These are phyloP conservation scores for Solanum sitiens DNA, from an alignment of 257 asterid genomes.

Conservation along the genomic window DNA sequence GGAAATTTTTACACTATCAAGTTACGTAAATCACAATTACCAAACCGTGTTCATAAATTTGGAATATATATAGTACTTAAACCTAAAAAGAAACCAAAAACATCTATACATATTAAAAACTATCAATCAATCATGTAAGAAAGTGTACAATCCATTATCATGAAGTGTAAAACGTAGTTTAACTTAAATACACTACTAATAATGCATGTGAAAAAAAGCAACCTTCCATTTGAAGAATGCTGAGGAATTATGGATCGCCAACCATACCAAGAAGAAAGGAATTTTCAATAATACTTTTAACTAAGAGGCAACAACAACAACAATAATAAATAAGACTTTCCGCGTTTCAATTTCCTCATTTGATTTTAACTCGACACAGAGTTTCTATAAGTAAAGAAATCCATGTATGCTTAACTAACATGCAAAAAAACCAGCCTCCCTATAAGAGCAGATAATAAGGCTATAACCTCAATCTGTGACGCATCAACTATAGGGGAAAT, in stretches of 20 bases:
- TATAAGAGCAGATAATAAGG: no score
- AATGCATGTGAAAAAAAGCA: neutral
- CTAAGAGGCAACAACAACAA: neutral
- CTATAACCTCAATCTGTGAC: neutral
- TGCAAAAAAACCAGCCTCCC: no score
- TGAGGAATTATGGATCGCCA: neutral
- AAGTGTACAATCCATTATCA: neutral
- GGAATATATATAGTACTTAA: neutral
- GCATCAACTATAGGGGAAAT: neutral
- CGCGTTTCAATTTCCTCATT: no score
- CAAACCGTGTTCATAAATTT: neutral
- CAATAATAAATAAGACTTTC: neutral
- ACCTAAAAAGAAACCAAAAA: neutral
- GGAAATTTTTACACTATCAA: neutral
- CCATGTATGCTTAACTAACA: no score
- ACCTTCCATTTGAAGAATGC: neutral
- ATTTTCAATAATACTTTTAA: neutral
- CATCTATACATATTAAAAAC: neutral
- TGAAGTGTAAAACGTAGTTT: neutral
- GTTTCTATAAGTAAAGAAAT: no score
- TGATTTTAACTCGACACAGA: no score
- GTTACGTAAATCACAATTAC: neutral
- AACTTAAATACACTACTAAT: neutral
- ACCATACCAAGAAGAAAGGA: neutral
- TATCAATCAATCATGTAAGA: neutral